Evolutionary conservation across 768 basidiomycete species (phyloP), one percentile per base, ranked within the genome.

Genomic region (Mycena olivaceomarginata): DNA sequence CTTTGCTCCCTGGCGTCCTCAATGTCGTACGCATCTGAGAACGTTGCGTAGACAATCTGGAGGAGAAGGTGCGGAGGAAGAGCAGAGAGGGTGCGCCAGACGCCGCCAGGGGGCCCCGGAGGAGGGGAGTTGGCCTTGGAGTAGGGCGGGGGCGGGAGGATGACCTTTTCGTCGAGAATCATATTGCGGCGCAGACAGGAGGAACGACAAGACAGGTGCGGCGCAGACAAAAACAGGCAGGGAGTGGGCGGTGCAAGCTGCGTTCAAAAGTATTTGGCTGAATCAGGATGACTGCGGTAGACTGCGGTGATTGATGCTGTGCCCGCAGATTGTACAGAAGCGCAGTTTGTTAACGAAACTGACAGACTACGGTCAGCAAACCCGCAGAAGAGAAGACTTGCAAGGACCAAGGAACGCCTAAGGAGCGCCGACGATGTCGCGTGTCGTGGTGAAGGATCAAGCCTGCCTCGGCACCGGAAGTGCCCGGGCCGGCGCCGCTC

Each of bases 1-100:
- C 95, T 87, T 82, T 94, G 94, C n/a, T 88, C 87, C 81, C 91
- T 85, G 22, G 87, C 86, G 62, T 88, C 82, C 79, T 89, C 86
- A 18, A 85, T 75, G 18, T 83, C 83, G 62, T 81, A 77, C 5
- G 84, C 81, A 69, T 87, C 87, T 1, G 93, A 91, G 80, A 96
- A 95, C 2, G 91, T 90, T 72, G 87, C 84, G 81, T 94, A 92
- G 15, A 97, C 91, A 67, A 96, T 90, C 59, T 93, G 90, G 67
- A 96, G 90, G 7, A 96, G 88, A n/a, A 96, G 83, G 77, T 95
- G 92, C 0, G 93, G 81, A 0, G 95, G 93, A 0, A 95, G 81
- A 0, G 85, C 84, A 8, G 82, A 69, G 22, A 88, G 79, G 1
- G 81, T 82, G 12, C 78, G 75, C 78, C 78, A 76, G 57, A 45